phyloP scores from a whole-genome alignment of 441 rosid species.

The Pelargonium myrrhifolium region DNA sequence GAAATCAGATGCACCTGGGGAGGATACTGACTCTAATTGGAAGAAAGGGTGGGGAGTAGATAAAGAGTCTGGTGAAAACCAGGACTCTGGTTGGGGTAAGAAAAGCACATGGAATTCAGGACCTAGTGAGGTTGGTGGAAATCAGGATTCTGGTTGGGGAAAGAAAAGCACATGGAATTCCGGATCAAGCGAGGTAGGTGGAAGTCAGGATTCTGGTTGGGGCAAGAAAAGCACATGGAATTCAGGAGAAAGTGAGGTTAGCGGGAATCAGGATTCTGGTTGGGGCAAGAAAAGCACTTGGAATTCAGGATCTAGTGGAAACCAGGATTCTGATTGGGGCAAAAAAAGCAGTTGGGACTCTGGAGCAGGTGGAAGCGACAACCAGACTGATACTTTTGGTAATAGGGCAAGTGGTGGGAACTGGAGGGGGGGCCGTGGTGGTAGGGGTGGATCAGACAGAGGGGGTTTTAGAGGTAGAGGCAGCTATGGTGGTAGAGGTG shows the following conservation, averaged over 20 bases:
- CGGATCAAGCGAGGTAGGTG: conserved; percentile 5
- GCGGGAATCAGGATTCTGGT: conserved; percentile 20
- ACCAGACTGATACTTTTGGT: conserved; percentile 21
- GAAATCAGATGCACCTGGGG: conserved; percentile 17
- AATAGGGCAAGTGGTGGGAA: conserved; percentile 34
- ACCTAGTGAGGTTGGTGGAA: conserved; percentile 8
- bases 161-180: conserved; percentile 15
- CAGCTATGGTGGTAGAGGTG: not conserved
- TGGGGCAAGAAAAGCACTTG: conserved; percentile 18
- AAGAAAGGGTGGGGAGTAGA: conserved; percentile 7
- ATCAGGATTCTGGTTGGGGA: conserved; percentile 24
- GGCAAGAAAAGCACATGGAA: conserved; percentile 10
- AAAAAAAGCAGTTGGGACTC: conserved; percentile 29
- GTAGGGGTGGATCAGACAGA: conserved; percentile 13
- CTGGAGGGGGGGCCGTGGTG: conserved; percentile 33
- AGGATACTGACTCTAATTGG: conserved; percentile 18
- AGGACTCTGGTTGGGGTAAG: conserved; percentile 28
- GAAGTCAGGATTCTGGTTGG: conserved; percentile 19
- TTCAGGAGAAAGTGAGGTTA: conserved; percentile 5
- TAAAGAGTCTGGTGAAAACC: conserved; percentile 14
- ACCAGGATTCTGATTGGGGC: conserved; percentile 12
- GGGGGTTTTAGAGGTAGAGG: conserved; percentile 32
- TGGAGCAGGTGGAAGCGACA: conserved; percentile 18
- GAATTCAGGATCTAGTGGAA: not conserved
- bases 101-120: not conserved